A percentile compares a stretch with the other conserved stretches of the same genome.
phyloP scores from a whole-genome alignment of 2,329 filamentous ascomycete genomes.

The Biscogniauxia sp. region DNA sequence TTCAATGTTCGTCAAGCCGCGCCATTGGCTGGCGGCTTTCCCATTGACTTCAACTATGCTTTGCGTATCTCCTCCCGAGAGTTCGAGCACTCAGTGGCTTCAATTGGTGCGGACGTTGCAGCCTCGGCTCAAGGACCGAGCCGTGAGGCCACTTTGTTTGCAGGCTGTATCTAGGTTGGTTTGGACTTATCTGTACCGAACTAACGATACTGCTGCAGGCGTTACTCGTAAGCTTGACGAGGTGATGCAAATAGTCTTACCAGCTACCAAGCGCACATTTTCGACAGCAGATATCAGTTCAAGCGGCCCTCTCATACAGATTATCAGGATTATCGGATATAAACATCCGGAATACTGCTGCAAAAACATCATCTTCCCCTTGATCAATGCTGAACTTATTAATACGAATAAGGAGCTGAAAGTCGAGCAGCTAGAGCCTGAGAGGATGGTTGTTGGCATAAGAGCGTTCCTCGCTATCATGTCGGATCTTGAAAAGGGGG shows the following conservation, averaged over 20 bases:
- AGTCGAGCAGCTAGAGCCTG: constrained; percentile 91
- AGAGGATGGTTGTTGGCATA: constrained; percentile 96
- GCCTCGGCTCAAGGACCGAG: constrained; percentile 79
- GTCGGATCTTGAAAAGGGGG: constrained; percentile 83
- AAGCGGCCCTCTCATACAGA: constrained; percentile 85
- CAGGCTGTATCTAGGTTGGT: constrained; percentile 86
- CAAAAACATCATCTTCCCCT: constrained; percentile 84
- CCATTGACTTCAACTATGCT: constrained; percentile 83
- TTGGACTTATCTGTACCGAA: constrained; percentile 92
- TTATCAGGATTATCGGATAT: constrained; percentile 91
- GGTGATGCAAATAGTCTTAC: constrained; percentile 79
- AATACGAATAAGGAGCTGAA: constrained; percentile 71
- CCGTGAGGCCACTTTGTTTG: constrained; percentile 73
- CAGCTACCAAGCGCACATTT: constrained; percentile 75
- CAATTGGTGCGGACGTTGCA: constrained; percentile 76
- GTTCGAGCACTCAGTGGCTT: constrained; percentile 83
- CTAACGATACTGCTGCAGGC: constrained; percentile 65
- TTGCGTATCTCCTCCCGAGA: constrained; percentile 82
- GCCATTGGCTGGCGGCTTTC: constrained; percentile 88
- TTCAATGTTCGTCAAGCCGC: constrained; percentile 85
- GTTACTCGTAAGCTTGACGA: constrained; percentile 84
- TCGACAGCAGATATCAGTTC: constrained; percentile 81
- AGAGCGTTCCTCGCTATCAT: constrained; percentile 91
- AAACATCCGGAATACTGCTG: constrained; percentile 94
- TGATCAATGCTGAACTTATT: constrained; percentile 92